phyloP scores from a whole-genome alignment of 2,329 filamentous ascomycete species.

The Sphaerulina populicola region DNA sequence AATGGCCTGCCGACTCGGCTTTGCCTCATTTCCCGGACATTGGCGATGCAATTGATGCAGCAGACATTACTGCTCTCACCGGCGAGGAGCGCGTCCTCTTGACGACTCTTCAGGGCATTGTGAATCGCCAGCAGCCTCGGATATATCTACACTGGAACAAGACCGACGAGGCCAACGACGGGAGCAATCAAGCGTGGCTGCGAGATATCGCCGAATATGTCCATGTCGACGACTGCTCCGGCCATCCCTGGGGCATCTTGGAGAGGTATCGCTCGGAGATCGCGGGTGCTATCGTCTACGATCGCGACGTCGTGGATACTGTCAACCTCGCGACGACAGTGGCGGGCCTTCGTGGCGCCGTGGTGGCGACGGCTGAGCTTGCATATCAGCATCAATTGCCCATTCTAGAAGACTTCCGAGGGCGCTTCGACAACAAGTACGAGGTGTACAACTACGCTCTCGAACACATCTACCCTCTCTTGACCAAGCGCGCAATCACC shows the following conservation, averaged over 20 bases:
- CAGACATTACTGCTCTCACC: background rate
- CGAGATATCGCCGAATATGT: background rate
- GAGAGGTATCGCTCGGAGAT: constrained; percentile 2
- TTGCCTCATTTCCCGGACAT: background rate
- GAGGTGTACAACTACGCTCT: constrained; percentile 4
- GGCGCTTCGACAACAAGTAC: constrained; percentile 2
- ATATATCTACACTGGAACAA: constrained; percentile 7
- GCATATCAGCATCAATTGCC: background rate
- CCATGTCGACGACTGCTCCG: background rate
- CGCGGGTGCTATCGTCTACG: background rate
- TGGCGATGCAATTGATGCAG: background rate
- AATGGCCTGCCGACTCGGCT: background rate
- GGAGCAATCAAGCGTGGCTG: constrained; percentile 3
- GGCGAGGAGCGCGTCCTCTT: constrained; percentile 1
- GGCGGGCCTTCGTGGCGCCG: background rate
- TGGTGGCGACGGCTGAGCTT: background rate
- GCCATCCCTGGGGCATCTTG: background rate
- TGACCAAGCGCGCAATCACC: background rate
- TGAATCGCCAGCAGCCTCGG: constrained; percentile 5
- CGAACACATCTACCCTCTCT: background rate
- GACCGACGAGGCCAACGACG: background rate
- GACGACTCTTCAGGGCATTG: constrained; percentile 4
- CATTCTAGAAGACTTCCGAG: background rate
- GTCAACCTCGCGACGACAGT: constrained; percentile 6
- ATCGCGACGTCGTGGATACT: background rate